A percentile compares a stretch with the other conserved stretches of the same genome.
Conservation (phyloP, 331 rosid genomes). For the Arachis monticola region DNA sequence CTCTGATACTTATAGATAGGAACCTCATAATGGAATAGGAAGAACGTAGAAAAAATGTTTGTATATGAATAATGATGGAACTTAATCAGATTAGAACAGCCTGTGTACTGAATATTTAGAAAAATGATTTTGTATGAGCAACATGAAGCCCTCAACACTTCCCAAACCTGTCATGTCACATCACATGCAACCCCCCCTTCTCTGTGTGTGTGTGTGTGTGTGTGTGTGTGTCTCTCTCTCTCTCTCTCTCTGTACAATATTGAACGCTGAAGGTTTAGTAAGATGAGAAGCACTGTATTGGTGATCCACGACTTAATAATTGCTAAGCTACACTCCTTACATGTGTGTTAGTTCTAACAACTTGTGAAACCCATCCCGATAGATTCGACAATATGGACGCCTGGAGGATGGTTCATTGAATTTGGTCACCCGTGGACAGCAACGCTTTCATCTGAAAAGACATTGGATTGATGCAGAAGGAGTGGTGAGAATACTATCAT, state of each 20-base stretch:
- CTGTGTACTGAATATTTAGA: neutral
- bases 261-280: neutral
- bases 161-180: neutral
- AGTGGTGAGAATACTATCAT: slow-evolving; percentile 63
- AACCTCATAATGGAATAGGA: too few species aligned
- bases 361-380: slow-evolving; percentile 39
- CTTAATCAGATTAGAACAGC: too few species aligned
- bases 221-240: too few species aligned
- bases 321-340: neutral
- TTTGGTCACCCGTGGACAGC: slow-evolving; percentile 92
- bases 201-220: too few species aligned
- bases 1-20: too few species aligned
- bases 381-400: slow-evolving; percentile 84
- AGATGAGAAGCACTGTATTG: neutral
- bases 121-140: slow-evolving; percentile 6
- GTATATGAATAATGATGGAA: too few species aligned
- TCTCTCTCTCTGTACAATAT: neutral
- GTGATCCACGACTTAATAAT: neutral
- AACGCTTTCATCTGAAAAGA: slow-evolving; percentile 75
- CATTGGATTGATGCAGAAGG: slow-evolving; percentile 83
- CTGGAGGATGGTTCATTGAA: slow-evolving; percentile 90
- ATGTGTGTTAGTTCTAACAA: neutral
- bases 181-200: neutral
- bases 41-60: too few species aligned
- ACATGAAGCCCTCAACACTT: slow-evolving; percentile 8